Base-by-base conservation (phyloP, 208 protist genomes). In the Naegleria lovaniensis region DNA sequence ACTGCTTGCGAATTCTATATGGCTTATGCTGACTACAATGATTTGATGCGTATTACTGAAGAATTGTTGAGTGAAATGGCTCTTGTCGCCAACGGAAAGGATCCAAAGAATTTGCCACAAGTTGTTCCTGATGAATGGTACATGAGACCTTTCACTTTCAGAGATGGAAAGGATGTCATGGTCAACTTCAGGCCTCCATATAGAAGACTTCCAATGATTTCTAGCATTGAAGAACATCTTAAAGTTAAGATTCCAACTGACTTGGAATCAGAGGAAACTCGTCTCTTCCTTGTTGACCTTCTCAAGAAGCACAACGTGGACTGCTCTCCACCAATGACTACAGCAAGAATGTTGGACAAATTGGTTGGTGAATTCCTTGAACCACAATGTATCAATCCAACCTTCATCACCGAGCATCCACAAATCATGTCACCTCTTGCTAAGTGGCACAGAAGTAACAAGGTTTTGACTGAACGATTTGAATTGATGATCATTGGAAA, bases 121-220 rank as follows among this genome's bases (percentile, higher is more conserved):
- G 67, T 79, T 11, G 29, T 58, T 58, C 85, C 88, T 16, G 88
- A 84, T 40, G 88, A 84, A 29, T 38, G 38, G 52, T 85, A 55
- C 67, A 91, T 89, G n/a, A 83, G 48, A 15, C 33, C 29, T n/a
- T 84, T 43, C 39, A 51, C 16, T 43, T 67, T 90, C 39, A 13
- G 59, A 15, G 92, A 92, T 48, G 75, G 97, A 15, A 93, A 95
- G 16, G 94, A 95, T 89, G 93, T 96, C 0, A 96, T 96, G 33
- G 99, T 99, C 91, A 98, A 99, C 94, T 99, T 99, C 94, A 98
- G 94, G 76, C 98, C 98, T 48, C 99, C 99, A 36, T 99, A 99
- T 92, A 96, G 96, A 91, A 95, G 98, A 40, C 92, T 99, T 75
- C 93, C 95, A 89, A 98, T 99, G 92, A 97, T 99, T 90, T 93